Evolutionary conservation across 2,329 filamentous ascomycete species (phyloP), one percentile per base, ranked within the genome.

Genomic region (Penicillium glabrum): DNA sequence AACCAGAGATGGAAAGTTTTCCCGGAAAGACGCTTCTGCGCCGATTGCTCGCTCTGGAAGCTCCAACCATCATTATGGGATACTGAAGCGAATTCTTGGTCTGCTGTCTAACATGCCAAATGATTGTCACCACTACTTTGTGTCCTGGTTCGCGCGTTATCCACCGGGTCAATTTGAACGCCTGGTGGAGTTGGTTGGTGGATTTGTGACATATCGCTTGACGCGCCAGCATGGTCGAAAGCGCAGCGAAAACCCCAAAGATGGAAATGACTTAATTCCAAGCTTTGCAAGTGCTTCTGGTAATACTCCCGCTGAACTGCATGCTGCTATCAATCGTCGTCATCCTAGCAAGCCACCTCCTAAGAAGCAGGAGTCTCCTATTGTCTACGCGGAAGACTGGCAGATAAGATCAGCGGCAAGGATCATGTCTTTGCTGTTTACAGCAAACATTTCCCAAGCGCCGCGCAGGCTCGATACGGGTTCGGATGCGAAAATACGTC

Each of bases 31-130:
- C 16, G 49, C 55, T 56, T 43, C 63, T 29, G 53, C 61, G 41
- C 62, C 67, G 21, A 59, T 67, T 5, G 63, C 62, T 57, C 69
- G 69, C 19, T 68, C 67, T 44, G 70, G 73, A 19, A 75, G 75
- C 19, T 80, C 84, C 26, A 88, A 87, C 1, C 85, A 90, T 57
- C 89, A 96, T 73, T 92, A 90, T 2, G 89, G 89, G 5, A 89
- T 96, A 52, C 85, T 96, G 66, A 96, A 96, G 72, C 85, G 93
- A 37, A 87, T 96, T 39, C 73, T 96, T 26, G 93, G 93, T 1
- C 77, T 96, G 10, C 70, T 96, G 24, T 89, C 91, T 1, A 91
- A 96, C 70, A 80, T 90, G 13, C 83, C 90, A 0, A 84, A 85
- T 56, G 83, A 88, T 56, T 93, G 89, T 63, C 92, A 96, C 66